These are phyloP conservation scores for Irpex sp. DNA, from an alignment of 1,284 basidiomycete genomes.

Conservation along the genomic window DNA sequence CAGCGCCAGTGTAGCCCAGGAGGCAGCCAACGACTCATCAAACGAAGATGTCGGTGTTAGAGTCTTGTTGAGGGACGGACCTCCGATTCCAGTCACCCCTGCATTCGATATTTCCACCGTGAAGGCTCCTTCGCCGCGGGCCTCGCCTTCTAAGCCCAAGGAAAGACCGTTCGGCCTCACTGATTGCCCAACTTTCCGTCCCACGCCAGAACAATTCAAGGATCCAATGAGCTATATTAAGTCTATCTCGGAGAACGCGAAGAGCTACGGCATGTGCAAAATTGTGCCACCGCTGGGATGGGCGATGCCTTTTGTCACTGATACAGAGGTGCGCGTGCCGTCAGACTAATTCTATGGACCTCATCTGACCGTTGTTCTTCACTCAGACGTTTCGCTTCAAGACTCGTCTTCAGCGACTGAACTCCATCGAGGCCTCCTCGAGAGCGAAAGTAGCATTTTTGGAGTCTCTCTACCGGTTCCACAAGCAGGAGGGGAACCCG, in stretches of 20 bases:
- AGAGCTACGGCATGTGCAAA: conserved; percentile 91
- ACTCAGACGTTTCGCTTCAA: conserved; percentile 87
- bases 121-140: conserved; percentile 58
- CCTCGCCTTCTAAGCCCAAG: conserved; percentile 34
- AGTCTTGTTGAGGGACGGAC: conserved; percentile 36
- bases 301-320: conserved; percentile 96
- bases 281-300: conserved; percentile 92
- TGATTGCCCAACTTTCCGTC: conserved; percentile 90
- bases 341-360: conserved; percentile 19
- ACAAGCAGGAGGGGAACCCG: conserved; percentile 85
- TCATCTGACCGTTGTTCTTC: conserved; percentile 22
- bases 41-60: conserved; percentile 23
- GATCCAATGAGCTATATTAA: conserved; percentile 97
- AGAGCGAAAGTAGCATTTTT: conserved; percentile 96
- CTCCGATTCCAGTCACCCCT: conserved; percentile 57
- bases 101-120: conserved; percentile 65
- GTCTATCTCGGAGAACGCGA: conserved; percentile 75
- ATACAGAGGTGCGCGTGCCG: conserved; percentile 72
- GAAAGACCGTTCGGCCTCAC: conserved; percentile 80
- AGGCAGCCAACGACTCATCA: conserved; percentile 23
- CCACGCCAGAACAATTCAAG: conserved; percentile 85
- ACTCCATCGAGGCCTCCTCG: conserved; percentile 96
- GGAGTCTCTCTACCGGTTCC: conserved; percentile 93
- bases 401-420: conserved; percentile 91
- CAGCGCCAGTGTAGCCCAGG: conserved; percentile 50